phyloP scores from a whole-genome alignment of 257 asterid genomes.

The Lycium barbarum region DNA sequence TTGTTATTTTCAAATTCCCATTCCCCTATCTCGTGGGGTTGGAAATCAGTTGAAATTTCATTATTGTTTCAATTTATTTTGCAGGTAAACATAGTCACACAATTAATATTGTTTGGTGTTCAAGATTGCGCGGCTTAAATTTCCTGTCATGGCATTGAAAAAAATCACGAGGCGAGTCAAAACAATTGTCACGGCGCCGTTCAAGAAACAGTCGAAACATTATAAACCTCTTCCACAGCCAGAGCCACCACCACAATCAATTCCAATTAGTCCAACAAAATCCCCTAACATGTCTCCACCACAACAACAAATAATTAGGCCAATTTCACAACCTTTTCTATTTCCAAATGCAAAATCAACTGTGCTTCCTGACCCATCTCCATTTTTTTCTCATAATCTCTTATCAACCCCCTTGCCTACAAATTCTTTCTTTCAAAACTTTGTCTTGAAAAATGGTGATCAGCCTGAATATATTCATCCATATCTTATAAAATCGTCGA shows the following conservation, averaged over 20 bases:
- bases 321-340: conserved; percentile 49
- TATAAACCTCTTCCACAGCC: conserved; percentile 30
- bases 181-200: conserved; percentile 49
- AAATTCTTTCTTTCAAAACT: conserved; percentile 78
- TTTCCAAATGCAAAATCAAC: conserved; percentile 65
- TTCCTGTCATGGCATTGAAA: conserved; percentile 34
- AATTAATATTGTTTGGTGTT: not conserved
- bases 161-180: conserved; percentile 50
- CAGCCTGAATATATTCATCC: conserved; percentile 84
- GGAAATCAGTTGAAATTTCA: not conserved
- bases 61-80: not conserved
- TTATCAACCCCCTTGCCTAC: conserved; percentile 74
- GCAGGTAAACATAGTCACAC: too few relatives aligned
- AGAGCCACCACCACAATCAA: conserved; percentile 26
- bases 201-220: conserved; percentile 41
- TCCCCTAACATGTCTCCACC: conserved; percentile 46
- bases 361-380: conserved; percentile 77
- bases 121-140: conserved; percentile 6
- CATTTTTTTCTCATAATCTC: conserved; percentile 62
- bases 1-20: not conserved
- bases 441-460: conserved; percentile 72
- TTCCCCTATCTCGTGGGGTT: not conserved
- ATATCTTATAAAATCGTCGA: conserved; percentile 60
- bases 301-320: conserved; percentile 35
- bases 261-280: conserved; percentile 34